Conservation (phyloP, 306 rosid species). For the Vachellia collinsii region DNA sequence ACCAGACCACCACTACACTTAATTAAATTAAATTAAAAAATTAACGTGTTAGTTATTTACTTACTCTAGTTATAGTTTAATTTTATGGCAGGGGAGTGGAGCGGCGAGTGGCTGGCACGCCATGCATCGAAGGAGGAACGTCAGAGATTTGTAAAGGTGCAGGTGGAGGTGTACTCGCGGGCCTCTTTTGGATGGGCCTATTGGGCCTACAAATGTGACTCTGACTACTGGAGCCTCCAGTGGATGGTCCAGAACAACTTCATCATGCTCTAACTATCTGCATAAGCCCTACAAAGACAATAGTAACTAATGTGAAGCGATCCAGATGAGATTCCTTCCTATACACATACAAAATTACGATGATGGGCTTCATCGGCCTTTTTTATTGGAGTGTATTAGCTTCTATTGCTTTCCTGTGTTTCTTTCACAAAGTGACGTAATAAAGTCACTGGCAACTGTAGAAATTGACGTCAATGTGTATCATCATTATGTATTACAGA, state of each 20-base stretch:
- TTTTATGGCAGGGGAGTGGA: conserved; percentile 62
- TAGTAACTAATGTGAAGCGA: neutral
- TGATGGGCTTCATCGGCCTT: neutral
- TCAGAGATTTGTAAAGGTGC: conserved; percentile 44
- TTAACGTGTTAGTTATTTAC: too few relatives aligned
- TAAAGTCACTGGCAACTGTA: neutral
- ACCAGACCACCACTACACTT: too few relatives aligned
- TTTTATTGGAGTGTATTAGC: neutral
- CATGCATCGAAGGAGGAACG: conserved; percentile 47
- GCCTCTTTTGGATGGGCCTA: conserved; percentile 73
- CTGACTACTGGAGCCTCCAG: conserved; percentile 51
- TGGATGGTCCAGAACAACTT: conserved; percentile 59
- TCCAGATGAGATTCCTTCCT: neutral
- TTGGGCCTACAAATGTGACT: conserved; percentile 60
- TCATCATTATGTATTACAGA: neutral
- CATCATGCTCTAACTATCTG: neutral
- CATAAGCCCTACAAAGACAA: neutral
- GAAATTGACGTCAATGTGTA: neutral
- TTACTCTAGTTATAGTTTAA: neutral
- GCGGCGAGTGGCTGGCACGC: conserved; percentile 45
- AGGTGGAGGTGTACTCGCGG: conserved; percentile 48
- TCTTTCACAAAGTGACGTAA: neutral
- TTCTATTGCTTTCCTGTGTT: neutral
- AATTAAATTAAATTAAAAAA: too few relatives aligned
- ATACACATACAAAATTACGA: neutral